A percentile compares a stretch with the other conserved stretches of the same genome.
Evolutionary conservation across 1,139 yeast species (phyloP).

Genomic region (Protomyces lactucae-debilis): DNA sequence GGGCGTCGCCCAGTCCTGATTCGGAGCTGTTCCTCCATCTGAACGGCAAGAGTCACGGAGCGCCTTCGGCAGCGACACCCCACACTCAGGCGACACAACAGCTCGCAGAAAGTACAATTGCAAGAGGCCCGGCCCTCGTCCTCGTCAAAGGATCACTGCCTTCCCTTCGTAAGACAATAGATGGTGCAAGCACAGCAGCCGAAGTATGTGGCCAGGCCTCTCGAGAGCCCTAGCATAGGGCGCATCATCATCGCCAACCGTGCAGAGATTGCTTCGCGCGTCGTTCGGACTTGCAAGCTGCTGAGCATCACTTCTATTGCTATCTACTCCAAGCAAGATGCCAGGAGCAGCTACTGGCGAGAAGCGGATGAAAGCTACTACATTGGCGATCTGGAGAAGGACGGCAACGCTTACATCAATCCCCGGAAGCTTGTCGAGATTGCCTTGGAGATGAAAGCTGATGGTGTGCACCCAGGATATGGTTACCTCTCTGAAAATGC

Average conservation of each 20-base stretch:
- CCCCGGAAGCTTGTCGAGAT: conserved; percentile 80
- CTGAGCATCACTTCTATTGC: conserved; percentile 75
- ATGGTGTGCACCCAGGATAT: conserved; percentile 95
- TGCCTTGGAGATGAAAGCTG: conserved; percentile 75
- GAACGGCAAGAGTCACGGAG: too few relatives aligned
- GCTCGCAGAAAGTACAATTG: too few relatives aligned
- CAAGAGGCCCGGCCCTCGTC: too few relatives aligned
- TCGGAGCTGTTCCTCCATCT: too few relatives aligned
- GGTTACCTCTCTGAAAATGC: conserved; percentile 97
- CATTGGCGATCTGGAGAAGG: neutral
- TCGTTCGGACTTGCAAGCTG: conserved; percentile 79
- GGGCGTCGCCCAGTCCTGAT: too few relatives aligned
- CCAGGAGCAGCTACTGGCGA: neutral
- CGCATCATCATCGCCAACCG: conserved; percentile 82
- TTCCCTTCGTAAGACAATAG: neutral
- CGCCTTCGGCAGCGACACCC: too few relatives aligned
- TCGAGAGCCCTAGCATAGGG: neutral
- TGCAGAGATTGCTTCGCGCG: conserved; percentile 96
- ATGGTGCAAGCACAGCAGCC: neutral
- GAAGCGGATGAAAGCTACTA: neutral
- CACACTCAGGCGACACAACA: too few relatives aligned
- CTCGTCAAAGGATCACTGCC: too few relatives aligned
- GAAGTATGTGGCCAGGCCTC: neutral
- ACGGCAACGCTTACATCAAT: conserved; percentile 34
- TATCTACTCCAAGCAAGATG: conserved; percentile 54